Conservation (phyloP, 2,329 filamentous ascomycete species). For the Phyllosticta paracitricarpa region DNA sequence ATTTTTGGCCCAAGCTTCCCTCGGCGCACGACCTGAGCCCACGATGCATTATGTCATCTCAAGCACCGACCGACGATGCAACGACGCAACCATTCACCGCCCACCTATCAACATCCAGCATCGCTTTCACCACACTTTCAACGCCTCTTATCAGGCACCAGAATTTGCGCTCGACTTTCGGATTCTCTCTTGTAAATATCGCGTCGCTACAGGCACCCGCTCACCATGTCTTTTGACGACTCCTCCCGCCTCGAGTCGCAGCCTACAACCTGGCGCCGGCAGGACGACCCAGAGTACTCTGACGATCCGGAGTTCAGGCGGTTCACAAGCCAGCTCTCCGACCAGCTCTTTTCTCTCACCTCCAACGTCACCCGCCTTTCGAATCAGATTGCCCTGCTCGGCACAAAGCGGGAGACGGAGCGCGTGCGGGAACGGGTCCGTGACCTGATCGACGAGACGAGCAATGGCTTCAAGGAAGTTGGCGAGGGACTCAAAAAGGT, state of each 20-base stretch:
- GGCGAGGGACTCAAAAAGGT: conserved; percentile 91
- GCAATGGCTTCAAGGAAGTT: conserved; percentile 78
- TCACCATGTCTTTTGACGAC: conserved; percentile 80
- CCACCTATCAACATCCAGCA: background rate
- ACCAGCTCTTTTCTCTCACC: conserved; percentile 80
- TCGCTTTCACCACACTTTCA: background rate
- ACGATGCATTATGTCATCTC: conserved; percentile 5
- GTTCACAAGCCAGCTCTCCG: conserved; percentile 72
- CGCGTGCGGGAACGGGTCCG: conserved; percentile 85
- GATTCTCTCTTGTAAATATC: background rate
- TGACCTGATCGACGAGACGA: conserved; percentile 75
- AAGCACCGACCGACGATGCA: conserved; percentile 2
- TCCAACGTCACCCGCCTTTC: conserved; percentile 78
- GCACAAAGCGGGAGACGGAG: conserved; percentile 84
- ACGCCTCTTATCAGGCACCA: conserved; percentile 2
- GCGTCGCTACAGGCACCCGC: background rate
- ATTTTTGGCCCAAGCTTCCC: background rate
- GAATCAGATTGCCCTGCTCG: conserved; percentile 74
- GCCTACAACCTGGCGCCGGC: conserved; percentile 55
- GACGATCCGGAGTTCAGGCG: conserved; percentile 89
- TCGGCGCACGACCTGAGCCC: background rate
- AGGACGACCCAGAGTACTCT: conserved; percentile 64
- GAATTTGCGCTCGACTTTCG: background rate
- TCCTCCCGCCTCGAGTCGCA: conserved; percentile 76
- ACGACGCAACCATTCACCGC: background rate